phyloP scores from a whole-genome alignment of 345 rosid genomes.

The Eucalyptus cladocalyx region DNA sequence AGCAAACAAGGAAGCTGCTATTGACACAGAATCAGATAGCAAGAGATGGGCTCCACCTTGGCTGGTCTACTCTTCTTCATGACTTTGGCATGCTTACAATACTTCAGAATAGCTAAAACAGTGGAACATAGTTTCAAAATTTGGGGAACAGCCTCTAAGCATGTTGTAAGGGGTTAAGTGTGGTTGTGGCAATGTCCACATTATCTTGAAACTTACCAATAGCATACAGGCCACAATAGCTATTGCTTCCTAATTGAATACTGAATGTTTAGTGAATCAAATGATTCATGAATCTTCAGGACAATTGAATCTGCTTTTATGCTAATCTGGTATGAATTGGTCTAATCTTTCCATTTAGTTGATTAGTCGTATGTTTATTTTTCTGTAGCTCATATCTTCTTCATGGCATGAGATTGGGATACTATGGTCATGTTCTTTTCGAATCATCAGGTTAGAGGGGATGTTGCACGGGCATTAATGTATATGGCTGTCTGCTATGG shows the following conservation, averaged over 20 bases:
- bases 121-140: background rate
- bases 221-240: background rate
- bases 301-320: background rate
- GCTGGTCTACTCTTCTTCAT: background rate
- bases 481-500: conserved; percentile 7
- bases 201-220: background rate
- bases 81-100: background rate
- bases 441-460: background rate
- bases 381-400: background rate
- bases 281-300: background rate
- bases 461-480: conserved; percentile 2
- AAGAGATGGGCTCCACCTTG: conserved; percentile 8
- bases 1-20: conserved; percentile 2
- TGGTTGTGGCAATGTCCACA: background rate
- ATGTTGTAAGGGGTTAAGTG: background rate
- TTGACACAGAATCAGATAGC: conserved; percentile 1
- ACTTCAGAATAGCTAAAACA: background rate
- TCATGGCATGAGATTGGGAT: background rate
- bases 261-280: background rate
- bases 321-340: background rate
- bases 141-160: background rate
- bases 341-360: background rate
- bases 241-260: background rate
- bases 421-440: background rate
- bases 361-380: background rate